phyloP scores from a whole-genome alignment of 176 grass and related monocot genomes.

The bread wheat (Triticum aestivum) region DNA sequence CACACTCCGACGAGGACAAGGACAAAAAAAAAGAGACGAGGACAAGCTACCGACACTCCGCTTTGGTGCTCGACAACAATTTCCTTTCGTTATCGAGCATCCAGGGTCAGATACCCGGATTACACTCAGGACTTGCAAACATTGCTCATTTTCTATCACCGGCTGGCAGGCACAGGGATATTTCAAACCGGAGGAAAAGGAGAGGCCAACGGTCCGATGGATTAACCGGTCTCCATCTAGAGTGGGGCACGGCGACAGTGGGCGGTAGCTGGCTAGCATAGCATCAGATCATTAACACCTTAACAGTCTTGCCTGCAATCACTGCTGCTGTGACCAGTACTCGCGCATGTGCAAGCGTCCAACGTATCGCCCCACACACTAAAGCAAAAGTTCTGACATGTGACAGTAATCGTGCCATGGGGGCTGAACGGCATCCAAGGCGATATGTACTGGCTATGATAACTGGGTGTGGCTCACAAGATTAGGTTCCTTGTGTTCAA shows the following conservation, averaged over 20 bases:
- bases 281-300: not conserved
- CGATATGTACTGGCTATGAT: no score
- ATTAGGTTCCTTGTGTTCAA: no score
- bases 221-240: not conserved
- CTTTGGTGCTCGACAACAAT: not conserved
- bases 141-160: not conserved
- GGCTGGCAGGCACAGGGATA: not conserved
- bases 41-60: slow-evolving; percentile 18
- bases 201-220: not conserved
- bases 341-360: not conserved
- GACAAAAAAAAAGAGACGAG: no score
- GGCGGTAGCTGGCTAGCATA: slow-evolving; percentile 17
- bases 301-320: not conserved
- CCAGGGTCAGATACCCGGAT: not conserved
- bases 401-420: not conserved
- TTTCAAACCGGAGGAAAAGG: not conserved
- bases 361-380: not conserved
- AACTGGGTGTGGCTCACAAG: no score
- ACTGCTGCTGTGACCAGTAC: not conserved
- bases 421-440: not conserved
- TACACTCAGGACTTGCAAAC: not conserved
- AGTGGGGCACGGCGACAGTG: not conserved
- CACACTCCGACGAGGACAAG: not conserved
- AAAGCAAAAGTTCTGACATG: not conserved
- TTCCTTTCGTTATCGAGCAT: not conserved